Evolutionary conservation across 106 monocot genomes (phyloP).

Genomic region (Dioscorea zingiberensis): DNA sequence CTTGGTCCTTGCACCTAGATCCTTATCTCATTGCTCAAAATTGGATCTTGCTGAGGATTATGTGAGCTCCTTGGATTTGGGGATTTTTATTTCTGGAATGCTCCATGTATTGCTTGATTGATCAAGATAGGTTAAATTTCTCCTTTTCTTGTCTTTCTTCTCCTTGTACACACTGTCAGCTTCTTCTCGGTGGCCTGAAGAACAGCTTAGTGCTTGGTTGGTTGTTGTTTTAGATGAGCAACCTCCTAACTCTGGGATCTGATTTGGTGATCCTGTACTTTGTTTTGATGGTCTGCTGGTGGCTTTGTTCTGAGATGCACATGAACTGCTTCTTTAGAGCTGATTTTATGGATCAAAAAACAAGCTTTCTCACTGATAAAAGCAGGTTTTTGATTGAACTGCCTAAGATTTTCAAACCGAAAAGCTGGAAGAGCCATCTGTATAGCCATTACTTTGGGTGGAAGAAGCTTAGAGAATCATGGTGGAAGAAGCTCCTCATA

Average conservation of each 20-base stretch:
- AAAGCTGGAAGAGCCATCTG: conserved; percentile 42
- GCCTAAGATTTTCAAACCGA: conserved; percentile 39
- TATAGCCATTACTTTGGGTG: conserved; percentile 63
- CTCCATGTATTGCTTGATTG: too few relatives aligned
- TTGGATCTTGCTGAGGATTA: too few relatives aligned
- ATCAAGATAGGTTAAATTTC: too few relatives aligned
- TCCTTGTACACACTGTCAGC: too few relatives aligned
- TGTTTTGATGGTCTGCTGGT: conserved; percentile 39
- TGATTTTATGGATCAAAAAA: conserved; percentile 55
- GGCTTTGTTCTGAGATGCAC: conserved; percentile 35
- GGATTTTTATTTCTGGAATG: too few relatives aligned
- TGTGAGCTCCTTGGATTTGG: too few relatives aligned
- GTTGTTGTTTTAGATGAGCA: conserved; percentile 13
- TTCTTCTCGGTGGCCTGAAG: too few relatives aligned
- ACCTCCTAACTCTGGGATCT: conserved; percentile 8
- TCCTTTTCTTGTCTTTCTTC: too few relatives aligned
- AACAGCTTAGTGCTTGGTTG: too few relatives aligned
- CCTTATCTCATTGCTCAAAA: too few relatives aligned
- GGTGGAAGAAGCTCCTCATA: conserved; percentile 82
- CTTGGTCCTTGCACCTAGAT: too few relatives aligned
- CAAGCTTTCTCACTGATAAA: conserved; percentile 27
- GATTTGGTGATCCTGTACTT: conserved; percentile 15
- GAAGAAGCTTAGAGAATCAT: conserved; percentile 59
- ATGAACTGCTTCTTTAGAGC: conserved; percentile 74
- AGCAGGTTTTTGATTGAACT: conserved; percentile 25